Base-by-base conservation (phyloP, 345 rosid species). In the Pistacia atlantica region DNA sequence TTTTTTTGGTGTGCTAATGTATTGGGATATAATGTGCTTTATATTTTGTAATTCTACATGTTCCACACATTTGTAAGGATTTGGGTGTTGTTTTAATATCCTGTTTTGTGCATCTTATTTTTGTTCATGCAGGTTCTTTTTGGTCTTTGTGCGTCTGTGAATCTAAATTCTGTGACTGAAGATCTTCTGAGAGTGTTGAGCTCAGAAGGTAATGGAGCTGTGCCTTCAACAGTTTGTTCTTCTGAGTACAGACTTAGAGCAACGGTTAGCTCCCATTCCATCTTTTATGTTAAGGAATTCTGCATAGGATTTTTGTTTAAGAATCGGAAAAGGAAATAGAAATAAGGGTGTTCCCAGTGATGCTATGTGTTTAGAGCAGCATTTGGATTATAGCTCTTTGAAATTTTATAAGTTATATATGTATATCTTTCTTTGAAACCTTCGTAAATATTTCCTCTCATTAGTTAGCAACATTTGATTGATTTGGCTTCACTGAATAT, bases 181-280 rank as follows among this genome's bases (percentile, higher is more conserved):
- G 97, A 89, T 83, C 77, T 95, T 49, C 72, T 87, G 51, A 83
- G 77, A 69, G 62, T 87, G 58, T 78, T 90, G 59, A 86, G 90
- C 3, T 25, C 83, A 60, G 91, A 85, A 71, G 83, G 73, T 49
- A 72, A 69, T 51, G 83, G 87, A 18, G 78, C 52, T 75, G 48
- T 70, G 51, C 76, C 88, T 62, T 79, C 95, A 60, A 90, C 93
- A 3, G 89, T 87, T 73, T 84, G 89, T 51, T 93, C 97, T 70
- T 76, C 91, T 0, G 90, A 89, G 81, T 93, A 91, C 85, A 89
- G 80, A 83, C 77, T 95, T 74, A 87, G 95, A 78, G 85, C 85
- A 31, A 92, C 92, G 6, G 99, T 90, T 85, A 37, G 95, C 84
- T 71, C 69, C 48, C 38, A 46, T 54, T 45, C 22, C 28, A 22